Conservation (phyloP, 23 red algal genomes). For the Cyanidium caldarium region DNA sequence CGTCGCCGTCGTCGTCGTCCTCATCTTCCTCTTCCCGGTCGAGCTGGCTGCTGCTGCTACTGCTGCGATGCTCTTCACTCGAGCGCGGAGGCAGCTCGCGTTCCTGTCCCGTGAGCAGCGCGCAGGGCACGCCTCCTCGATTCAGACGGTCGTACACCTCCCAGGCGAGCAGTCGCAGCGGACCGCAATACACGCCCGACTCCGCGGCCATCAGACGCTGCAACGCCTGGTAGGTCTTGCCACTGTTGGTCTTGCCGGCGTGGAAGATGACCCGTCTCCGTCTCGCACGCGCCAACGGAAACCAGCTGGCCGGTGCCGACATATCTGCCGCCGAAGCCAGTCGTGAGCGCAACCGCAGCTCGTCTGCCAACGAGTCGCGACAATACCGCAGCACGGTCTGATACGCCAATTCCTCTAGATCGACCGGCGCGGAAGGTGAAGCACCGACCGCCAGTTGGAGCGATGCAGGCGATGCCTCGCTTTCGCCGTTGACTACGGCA, state of each 20-base stretch:
- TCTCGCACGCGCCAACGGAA: neutral
- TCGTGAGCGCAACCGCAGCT: neutral
- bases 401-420: neutral
- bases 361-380: neutral
- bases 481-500: too few species aligned
- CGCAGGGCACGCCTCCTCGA: constrained; percentile 1
- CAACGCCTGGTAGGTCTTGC: constrained; percentile 35
- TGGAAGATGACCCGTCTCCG: constrained; percentile 17
- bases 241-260: constrained; percentile 20
- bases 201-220: constrained; percentile 5
- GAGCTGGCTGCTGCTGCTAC: neutral
- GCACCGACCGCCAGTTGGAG: too few species aligned
- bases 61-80: neutral
- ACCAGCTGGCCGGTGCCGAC: neutral
- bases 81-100: constrained; percentile 1
- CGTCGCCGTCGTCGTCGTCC: neutral
- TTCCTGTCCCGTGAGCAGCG: constrained; percentile 22
- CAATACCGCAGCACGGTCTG: neutral
- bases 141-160: constrained; percentile 27
- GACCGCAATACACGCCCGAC: constrained; percentile 25
- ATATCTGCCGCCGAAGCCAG: neutral
- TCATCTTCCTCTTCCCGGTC: neutral
- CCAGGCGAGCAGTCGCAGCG: constrained; percentile 28
- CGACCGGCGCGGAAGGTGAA: too few species aligned
- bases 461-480: too few species aligned